phyloP scores from a whole-genome alignment of 1,284 basidiomycete species.

The Ceratobasidium sp. region DNA sequence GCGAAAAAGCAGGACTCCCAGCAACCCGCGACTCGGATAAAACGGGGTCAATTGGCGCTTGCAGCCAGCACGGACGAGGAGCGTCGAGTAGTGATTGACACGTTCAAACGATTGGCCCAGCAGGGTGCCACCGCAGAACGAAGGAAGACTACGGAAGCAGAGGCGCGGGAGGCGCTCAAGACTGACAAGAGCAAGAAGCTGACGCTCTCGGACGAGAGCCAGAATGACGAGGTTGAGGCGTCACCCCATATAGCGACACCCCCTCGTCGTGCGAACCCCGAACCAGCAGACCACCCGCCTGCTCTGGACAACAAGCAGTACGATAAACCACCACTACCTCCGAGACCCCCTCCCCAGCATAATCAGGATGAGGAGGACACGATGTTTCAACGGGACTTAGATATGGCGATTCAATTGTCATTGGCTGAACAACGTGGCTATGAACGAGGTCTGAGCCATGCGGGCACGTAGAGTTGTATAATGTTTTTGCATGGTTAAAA shows the following conservation, averaged over 20 bases:
- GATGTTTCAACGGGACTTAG: constrained; percentile 55
- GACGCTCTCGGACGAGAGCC: constrained; percentile 6
- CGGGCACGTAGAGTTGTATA: not conserved
- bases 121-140: constrained; percentile 54
- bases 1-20: constrained; percentile 54
- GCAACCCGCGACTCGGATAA: constrained; percentile 56
- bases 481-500: not conserved
- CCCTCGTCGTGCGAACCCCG: not conserved
- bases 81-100: constrained; percentile 55
- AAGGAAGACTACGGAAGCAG: constrained; percentile 49
- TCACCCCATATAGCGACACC: not conserved
- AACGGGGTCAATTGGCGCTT: constrained; percentile 57
- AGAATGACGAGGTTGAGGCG: not conserved
- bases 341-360: constrained; percentile 3
- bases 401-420: constrained; percentile 57
- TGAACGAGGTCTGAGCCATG: constrained; percentile 48
- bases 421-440: constrained; percentile 55
- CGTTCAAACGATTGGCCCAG: constrained; percentile 57
- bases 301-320: not conserved
- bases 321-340: constrained; percentile 31
- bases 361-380: constrained; percentile 52
- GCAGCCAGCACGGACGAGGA: constrained; percentile 54
- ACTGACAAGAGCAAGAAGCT: constrained; percentile 33
- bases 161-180: constrained; percentile 31
- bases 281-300: not conserved